Evolutionary conservation across 2,329 filamentous ascomycete genomes (phyloP).

Genomic region (Sphaerulina populicola): DNA sequence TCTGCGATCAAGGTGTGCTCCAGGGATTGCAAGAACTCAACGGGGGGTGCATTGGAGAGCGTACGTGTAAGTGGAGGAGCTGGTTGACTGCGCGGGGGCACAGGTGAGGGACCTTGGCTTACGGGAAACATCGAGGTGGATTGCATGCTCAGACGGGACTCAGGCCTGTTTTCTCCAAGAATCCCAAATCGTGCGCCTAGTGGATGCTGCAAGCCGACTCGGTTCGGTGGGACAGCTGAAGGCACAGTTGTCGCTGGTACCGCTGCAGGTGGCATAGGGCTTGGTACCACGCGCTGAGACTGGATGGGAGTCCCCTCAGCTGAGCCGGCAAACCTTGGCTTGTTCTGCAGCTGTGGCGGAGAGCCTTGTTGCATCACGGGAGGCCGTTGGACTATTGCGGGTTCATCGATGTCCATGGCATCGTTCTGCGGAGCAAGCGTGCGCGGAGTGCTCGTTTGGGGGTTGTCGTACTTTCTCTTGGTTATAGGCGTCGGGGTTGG

Average conservation of each 20-base stretch:
- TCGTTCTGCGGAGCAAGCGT: conserved; percentile 40
- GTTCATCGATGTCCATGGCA: conserved; percentile 35
- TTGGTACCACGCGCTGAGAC: conserved; percentile 25
- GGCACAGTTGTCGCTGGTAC: conserved; percentile 22
- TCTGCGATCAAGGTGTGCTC: conserved; percentile 21
- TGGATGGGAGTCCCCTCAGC: conserved; percentile 29
- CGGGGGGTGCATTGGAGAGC: conserved; percentile 15
- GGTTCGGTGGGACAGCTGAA: conserved; percentile 21
- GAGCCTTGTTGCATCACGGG: conserved; percentile 33
- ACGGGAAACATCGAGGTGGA: conserved; percentile 16
- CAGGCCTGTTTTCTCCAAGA: conserved; percentile 27
- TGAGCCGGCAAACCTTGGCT: conserved; percentile 28
- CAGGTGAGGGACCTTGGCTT: conserved; percentile 18
- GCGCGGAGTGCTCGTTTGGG: conserved; percentile 33
- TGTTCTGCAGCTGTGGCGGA: conserved; percentile 29
- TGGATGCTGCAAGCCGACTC: conserved; percentile 22
- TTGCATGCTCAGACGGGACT: conserved; percentile 22
- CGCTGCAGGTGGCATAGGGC: conserved; percentile 21
- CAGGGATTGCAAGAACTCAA: conserved; percentile 24
- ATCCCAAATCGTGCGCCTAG: conserved; percentile 29
- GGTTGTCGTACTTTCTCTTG: conserved; percentile 43
- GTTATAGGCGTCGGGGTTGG: conserved; percentile 42
- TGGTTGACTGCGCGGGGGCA: conserved; percentile 21
- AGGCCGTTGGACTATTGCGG: conserved; percentile 22
- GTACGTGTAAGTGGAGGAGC: conserved; percentile 18